Conservation (phyloP, 169 alveolate genomes). For the Plasmodium falciparum region DNA sequence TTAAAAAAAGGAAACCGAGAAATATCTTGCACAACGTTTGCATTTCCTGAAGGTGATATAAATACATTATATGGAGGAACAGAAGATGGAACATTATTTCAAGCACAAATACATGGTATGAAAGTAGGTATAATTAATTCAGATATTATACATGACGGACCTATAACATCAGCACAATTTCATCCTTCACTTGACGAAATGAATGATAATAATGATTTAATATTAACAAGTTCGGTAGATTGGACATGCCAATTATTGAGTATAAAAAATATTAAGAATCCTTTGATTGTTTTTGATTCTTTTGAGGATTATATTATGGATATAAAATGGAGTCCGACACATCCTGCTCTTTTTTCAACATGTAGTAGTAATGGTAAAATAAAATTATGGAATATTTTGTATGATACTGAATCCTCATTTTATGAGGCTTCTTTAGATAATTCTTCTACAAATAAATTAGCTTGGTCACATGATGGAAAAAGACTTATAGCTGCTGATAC, state of each 20-base stretch:
- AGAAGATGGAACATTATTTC: conserved; percentile 75
- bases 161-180: conserved; percentile 83
- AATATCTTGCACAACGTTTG: conserved; percentile 44
- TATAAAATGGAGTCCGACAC: conserved; percentile 86
- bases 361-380: conserved; percentile 64
- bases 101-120: conserved; percentile 58
- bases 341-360: conserved; percentile 68
- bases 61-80: conserved; percentile 75
- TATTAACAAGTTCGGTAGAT: conserved; percentile 89
- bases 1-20: conserved; percentile 63
- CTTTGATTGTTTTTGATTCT: conserved; percentile 83
- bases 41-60: conserved; percentile 76
- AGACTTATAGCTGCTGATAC: conserved; percentile 68
- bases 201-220: conserved; percentile 81
- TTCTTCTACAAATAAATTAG: conserved; percentile 49
- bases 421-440: conserved; percentile 36
- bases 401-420: conserved; percentile 40
- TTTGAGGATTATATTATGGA: conserved; percentile 89
- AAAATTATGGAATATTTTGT: conserved; percentile 37
- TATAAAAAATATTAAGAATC: conserved; percentile 78
- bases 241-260: conserved; percentile 91
- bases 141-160: conserved; percentile 85
- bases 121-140: conserved; percentile 80
- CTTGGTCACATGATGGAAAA: conserved; percentile 74
- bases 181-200: conserved; percentile 83